Base-by-base conservation (phyloP, 2,329 filamentous ascomycete species). In the Clonostachys solani region DNA sequence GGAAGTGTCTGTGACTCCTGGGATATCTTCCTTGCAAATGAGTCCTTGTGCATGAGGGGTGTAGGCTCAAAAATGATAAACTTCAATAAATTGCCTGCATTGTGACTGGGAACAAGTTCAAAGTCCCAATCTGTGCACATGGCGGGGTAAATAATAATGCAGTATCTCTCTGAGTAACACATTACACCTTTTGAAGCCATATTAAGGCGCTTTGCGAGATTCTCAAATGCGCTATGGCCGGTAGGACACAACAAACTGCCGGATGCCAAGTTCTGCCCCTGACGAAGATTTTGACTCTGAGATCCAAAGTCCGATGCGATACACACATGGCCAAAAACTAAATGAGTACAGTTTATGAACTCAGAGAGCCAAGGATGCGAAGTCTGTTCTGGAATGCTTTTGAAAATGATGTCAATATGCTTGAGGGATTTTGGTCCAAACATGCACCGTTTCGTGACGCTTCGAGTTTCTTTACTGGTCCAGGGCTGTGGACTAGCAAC, bases 81-180 rank as follows among this genome's bases (percentile, higher is more conserved):
- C 5, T 54, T 57, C n/a, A 76, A 56, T 3, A 50, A 33, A 33
- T 13, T 13, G 18, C 42, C 19, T 43, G 23, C 40, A 23, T 42
- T 48, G 43, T 12, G 43, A 35, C 10, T 36, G 17, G 5, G 42
- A 41, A 17, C 42, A 38, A 34, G 12, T 15, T 45, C 50, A 18
- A 51, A 50, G 13, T 49, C 49, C 64, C 68, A 74, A 1, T 63
- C 60, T 1, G 65, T 60, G 44, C 65, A 66, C 23, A 55, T 56
- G 2, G 60, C 49, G 2, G 71, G 65, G 44, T 70, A 70, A 1
- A 76, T 40, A 5, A 78, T 44, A 16, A 77, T 50, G 44, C 62
- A 68, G 33, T 60, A 66, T 12, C 59, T 49, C 5, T 57, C 50
- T 15, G 53, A 46, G 17, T 64, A 53, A 35, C 60, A 64, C 10